Evolutionary conservation across 1,284 basidiomycete genomes (phyloP), one percentile per base, ranked within the genome.

Genomic region (Salmacisia buchloeana): DNA sequence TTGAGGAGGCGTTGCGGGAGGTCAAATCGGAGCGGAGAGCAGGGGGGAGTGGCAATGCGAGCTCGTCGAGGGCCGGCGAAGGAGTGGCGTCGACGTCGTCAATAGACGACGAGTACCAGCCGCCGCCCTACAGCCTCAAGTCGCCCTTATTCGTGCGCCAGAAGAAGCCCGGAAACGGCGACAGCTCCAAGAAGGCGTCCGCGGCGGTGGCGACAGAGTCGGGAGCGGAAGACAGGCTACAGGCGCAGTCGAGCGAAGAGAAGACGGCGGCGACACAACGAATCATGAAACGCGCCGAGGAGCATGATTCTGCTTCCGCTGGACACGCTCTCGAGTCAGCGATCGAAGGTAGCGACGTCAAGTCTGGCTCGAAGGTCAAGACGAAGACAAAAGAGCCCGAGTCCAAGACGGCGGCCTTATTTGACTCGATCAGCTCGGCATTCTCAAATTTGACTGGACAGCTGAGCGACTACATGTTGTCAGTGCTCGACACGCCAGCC

Each of bases 401-500:
- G 64, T 68, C 56, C 60, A 73, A 6, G 64, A 64, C 2, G 56
- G 59, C 29, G 69, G 76, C 62, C 5, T 34, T 49, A 27, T 39
- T 61, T 25, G 49, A 52, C 23, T 54, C 49, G 27, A 54, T 54
- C 29, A 33, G 15, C 38, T 59, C 54, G 23, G 33, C 29, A 13
- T 59, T 34, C 58, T 60, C 41, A 29, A 61, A 3, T 52, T 39
- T 49, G 61, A 66, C 70, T 0, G 88, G 88, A 2, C 88, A 88
- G 12, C 87, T 97, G 75, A 91, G 91, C 7, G 89, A 89, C 1
- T 87, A 93, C 72, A 84, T 98, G 41, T 85, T 98, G n/a, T 89
- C 89, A 61, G 83, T 94, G 61, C 85, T 98, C 72, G 96, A 99
- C 83, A 94, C 93, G 1, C 96, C 96, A 0, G 96, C 96, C 0